Conservation (phyloP, 345 rosid genomes). For the Hibiscus trionum region DNA sequence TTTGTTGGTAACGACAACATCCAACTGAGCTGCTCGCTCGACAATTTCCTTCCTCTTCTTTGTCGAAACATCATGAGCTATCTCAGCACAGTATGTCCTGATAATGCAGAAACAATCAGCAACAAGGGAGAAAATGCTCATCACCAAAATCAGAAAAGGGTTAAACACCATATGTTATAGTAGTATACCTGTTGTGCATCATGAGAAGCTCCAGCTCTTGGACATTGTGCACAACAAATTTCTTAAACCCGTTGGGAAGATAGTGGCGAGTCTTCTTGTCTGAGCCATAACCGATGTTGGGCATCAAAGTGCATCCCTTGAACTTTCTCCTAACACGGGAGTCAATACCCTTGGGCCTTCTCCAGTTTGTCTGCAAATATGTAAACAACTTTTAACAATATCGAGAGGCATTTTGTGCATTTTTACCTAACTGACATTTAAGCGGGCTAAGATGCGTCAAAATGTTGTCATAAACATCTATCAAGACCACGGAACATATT, state of each 20-base stretch:
- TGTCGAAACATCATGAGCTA: slow-evolving; percentile 56
- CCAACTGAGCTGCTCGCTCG: slow-evolving; percentile 57
- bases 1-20: slow-evolving; percentile 60
- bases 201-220: slow-evolving; percentile 53
- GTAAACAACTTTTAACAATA: not conserved
- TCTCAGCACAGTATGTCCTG: slow-evolving; percentile 71
- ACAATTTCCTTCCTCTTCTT: slow-evolving; percentile 60
- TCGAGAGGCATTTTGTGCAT: not conserved
- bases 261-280: slow-evolving; percentile 67
- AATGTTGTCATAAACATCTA: not conserved
- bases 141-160: not conserved
- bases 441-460: not conserved
- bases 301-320: slow-evolving; percentile 61
- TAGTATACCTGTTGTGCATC: slow-evolving; percentile 61
- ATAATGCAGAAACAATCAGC: not conserved
- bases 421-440: not conserved
- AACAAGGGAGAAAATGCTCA: not conserved
- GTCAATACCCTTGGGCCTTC: slow-evolving; percentile 70
- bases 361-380: slow-evolving; percentile 39
- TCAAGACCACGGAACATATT: not conserved
- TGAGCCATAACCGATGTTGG: slow-evolving; percentile 58
- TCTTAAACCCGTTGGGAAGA: slow-evolving; percentile 65
- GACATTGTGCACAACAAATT: slow-evolving; percentile 52
- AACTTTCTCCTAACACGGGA: slow-evolving; percentile 73
- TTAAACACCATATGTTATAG: not conserved